These are phyloP conservation scores for Fusarium sp. DNA, from an alignment of 2,329 filamentous ascomycete species.

Conservation along the genomic window DNA sequence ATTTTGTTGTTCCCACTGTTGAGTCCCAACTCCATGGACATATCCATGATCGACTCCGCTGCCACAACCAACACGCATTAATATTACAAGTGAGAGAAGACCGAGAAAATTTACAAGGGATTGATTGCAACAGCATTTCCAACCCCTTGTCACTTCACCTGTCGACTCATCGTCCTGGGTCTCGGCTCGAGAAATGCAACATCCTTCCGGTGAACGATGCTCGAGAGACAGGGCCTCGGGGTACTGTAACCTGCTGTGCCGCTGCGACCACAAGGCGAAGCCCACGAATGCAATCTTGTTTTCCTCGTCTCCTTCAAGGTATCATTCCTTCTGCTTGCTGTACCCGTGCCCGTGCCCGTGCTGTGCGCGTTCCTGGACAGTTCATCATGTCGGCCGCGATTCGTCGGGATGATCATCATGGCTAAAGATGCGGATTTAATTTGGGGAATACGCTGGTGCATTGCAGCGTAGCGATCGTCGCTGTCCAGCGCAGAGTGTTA, in stretches of 20 bases:
- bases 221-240: conserved; percentile 22
- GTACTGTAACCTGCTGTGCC: conserved; percentile 41
- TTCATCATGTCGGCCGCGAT: conserved; percentile 14
- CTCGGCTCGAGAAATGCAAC: conserved; percentile 18
- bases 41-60: conserved; percentile 14
- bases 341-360: conserved; percentile 1
- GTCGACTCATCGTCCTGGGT: background rate
- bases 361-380: conserved; percentile 3
- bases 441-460: conserved; percentile 23
- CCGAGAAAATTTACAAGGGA: background rate
- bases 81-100: background rate
- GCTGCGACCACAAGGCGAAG: conserved; percentile 13
- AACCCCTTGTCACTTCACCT: conserved; percentile 6
- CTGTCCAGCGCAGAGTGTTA: conserved; percentile 26
- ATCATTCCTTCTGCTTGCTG: conserved; percentile 1
- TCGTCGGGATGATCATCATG: conserved; percentile 6
- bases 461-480: conserved; percentile 3
- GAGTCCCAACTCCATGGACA: conserved; percentile 14
- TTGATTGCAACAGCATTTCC: background rate
- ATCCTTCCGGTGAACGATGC: conserved; percentile 23
- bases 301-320: background rate
- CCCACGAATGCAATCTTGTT: conserved; percentile 28
- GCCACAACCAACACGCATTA: background rate
- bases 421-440: conserved; percentile 14
- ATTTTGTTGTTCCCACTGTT: conserved; percentile 4